Evolutionary conservation across 257 asterid genomes (phyloP), one percentile per base, ranked within the genome.

Genomic region (Gentiana dahurica): DNA sequence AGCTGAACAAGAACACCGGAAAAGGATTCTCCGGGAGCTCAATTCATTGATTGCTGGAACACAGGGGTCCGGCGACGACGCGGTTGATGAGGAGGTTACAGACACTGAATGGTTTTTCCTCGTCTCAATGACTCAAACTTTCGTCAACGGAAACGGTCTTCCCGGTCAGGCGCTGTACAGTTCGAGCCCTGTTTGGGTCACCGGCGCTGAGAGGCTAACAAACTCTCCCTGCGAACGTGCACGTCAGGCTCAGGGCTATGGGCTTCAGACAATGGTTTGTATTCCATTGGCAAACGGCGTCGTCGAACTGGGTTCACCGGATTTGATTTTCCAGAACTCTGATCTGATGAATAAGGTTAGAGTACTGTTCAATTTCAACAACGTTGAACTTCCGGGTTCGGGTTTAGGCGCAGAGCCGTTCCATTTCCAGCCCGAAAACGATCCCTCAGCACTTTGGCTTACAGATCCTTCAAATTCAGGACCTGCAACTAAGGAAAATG

Each of bases 361-460:
- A 53, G 46, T 55, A 34, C 48, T 69, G 58, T 73, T 69, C 54
- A 65, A 68, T 54, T 61, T 65, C 57, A 73, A 51, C 51, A 34
- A 55, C 6, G 49, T 43, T 57, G 53, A 59, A 10, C 64, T 38
- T 3, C 15, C 43, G 57, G 79, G 75, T 10, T 58, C 76, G 41
- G 80, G 74, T 7, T 57, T 64, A 2, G 57, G 76, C 32, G 71
- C 87, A 44, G 83, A 81, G 24, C 70, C 82, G 1, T 85, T 95
- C 82, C 59, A 55, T 35, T 48, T 75, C 13, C 65, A 65, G 53
- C 46, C 78, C 8, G 97, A 83, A 4, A 70, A 41, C 38, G 94
- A 81, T 38, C 91, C 95, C 3, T 73, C 95, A 0, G 71, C 82
- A 4, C 64, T 83, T 33, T 89, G 89, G 92, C 70, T 86, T 10